Evolutionary conservation across 1,139 yeast genomes (phyloP).

Genomic region (Suhomyces terraborum): DNA sequence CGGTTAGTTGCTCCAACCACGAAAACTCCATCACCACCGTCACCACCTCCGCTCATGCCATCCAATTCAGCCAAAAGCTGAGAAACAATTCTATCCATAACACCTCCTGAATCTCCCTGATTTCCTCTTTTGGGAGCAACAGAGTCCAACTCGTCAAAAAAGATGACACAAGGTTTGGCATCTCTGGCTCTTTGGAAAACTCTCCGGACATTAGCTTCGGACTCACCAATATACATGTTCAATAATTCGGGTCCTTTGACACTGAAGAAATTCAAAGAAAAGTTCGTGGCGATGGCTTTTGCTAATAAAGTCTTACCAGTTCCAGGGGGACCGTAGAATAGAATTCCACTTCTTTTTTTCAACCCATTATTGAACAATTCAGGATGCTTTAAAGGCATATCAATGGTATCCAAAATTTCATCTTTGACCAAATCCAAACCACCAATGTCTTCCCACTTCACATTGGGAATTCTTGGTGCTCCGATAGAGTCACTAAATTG

Average conservation of each 20-base stretch:
- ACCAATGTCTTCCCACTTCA: constrained; percentile 94
- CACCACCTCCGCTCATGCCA: constrained; percentile 80
- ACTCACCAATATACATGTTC: constrained; percentile 97
- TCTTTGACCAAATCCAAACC: constrained; percentile 87
- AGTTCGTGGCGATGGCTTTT: constrained; percentile 94
- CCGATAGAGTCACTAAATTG: constrained; percentile 94
- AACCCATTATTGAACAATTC: constrained; percentile 84
- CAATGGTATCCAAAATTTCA: constrained; percentile 92
- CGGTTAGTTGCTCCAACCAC: constrained; percentile 97
- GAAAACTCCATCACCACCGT: constrained; percentile 84
- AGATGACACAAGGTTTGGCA: constrained; percentile 95
- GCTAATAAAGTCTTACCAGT: constrained; percentile 95
- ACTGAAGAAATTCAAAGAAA: constrained; percentile 88
- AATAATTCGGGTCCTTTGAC: constrained; percentile 95
- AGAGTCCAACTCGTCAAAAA: constrained; percentile 95
- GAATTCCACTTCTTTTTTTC: constrained; percentile 89
- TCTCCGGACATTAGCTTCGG: constrained; percentile 93
- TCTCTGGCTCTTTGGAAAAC: constrained; percentile 94
- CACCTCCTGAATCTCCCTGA: constrained; percentile 98
- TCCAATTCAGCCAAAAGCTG: constrained; percentile 92
- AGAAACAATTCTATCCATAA: constrained; percentile 96
- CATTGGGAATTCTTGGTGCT: constrained; percentile 94
- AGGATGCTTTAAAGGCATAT: constrained; percentile 92
- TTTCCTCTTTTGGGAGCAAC: constrained; percentile 98
- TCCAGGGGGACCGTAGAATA: constrained; percentile 98